A percentile compares a stretch with the other conserved stretches of the same genome.
Evolutionary conservation across 306 rosid species (phyloP).

Genomic region (Sphenostylis stenocarpa): DNA sequence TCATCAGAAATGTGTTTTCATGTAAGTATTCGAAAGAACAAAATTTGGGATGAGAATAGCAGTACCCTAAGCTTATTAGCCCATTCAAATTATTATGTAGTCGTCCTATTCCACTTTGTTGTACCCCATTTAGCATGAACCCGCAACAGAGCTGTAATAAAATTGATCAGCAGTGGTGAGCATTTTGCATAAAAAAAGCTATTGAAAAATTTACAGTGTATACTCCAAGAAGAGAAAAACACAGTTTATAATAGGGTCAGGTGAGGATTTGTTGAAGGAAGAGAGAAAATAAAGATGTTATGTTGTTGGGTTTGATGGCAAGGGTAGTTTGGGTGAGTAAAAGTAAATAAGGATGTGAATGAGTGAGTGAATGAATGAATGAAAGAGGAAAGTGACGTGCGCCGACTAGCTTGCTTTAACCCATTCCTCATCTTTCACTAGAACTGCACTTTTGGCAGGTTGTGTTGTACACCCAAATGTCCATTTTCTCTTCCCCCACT

Average conservation of each 20-base stretch:
- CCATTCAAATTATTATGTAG: too few relatives aligned
- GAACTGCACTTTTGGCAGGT: slow-evolving; percentile 38
- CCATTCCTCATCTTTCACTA: slow-evolving; percentile 61
- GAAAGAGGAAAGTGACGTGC: slow-evolving; percentile 47
- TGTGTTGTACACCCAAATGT: slow-evolving; percentile 34
- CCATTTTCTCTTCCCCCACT: slow-evolving; percentile 35
- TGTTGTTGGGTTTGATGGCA: background rate
- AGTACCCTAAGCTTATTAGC: too few relatives aligned
- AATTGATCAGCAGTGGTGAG: too few relatives aligned
- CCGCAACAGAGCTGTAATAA: too few relatives aligned
- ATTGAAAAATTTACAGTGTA: background rate
- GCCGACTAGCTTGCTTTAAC: slow-evolving; percentile 56
- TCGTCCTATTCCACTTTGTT: too few relatives aligned
- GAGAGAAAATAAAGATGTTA: background rate
- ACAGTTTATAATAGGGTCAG: background rate
- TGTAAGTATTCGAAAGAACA: too few relatives aligned
- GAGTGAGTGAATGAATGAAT: slow-evolving; percentile 14
- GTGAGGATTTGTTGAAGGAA: background rate
- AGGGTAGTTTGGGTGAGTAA: slow-evolving; percentile 27
- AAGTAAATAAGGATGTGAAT: background rate
- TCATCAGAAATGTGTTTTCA: too few relatives aligned
- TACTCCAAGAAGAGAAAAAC: background rate
- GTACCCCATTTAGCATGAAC: too few relatives aligned
- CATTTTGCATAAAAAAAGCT: too few relatives aligned
- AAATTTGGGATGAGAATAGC: too few relatives aligned